phyloP scores from a whole-genome alignment of 768 basidiomycete species.

The Omphalotus guepiniiformis region DNA sequence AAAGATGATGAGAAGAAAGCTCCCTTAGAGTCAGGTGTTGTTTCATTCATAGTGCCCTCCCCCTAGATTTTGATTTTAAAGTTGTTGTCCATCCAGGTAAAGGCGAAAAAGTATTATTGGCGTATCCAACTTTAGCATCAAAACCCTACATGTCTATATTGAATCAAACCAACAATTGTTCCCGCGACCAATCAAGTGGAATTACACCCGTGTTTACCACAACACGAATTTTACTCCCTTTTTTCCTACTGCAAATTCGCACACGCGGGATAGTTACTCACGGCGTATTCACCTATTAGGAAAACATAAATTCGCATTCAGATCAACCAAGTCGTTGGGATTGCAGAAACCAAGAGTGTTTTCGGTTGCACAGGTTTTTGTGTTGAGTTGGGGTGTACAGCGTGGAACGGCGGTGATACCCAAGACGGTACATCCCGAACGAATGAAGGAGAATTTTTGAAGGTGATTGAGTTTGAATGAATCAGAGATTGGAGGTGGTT shows the following conservation, averaged over 20 bases:
- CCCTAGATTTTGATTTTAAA: conserved; percentile 25
- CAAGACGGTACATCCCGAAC: conserved; percentile 40
- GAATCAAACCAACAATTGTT: conserved; percentile 31
- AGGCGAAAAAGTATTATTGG: conserved; percentile 39
- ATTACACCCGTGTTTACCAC: conserved; percentile 42
- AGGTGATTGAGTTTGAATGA: conserved; percentile 27
- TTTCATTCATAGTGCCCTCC: conserved; percentile 26
- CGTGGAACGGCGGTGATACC: conserved; percentile 51
- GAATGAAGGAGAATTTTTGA: conserved; percentile 42
- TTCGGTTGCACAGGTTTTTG: conserved; percentile 41
- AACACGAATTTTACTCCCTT: conserved; percentile 39
- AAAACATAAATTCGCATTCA: conserved; percentile 23
- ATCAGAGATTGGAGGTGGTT: conserved; percentile 36
- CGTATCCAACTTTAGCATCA: conserved; percentile 49
- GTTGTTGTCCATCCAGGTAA: conserved; percentile 14
- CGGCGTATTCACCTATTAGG: conserved; percentile 47
- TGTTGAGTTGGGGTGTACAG: conserved; percentile 56
- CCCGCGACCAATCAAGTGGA: conserved; percentile 43
- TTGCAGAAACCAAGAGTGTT: conserved; percentile 17
- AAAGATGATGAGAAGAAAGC: conserved; percentile 36
- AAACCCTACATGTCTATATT: conserved; percentile 33
- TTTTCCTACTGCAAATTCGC: conserved; percentile 38
- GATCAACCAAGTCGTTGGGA: conserved; percentile 25
- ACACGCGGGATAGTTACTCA: conserved; percentile 36
- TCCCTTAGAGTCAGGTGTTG: conserved; percentile 30